Evolutionary conservation across 2,329 filamentous ascomycete species (phyloP).

Genomic region (Cadophora luteo-olivacea): DNA sequence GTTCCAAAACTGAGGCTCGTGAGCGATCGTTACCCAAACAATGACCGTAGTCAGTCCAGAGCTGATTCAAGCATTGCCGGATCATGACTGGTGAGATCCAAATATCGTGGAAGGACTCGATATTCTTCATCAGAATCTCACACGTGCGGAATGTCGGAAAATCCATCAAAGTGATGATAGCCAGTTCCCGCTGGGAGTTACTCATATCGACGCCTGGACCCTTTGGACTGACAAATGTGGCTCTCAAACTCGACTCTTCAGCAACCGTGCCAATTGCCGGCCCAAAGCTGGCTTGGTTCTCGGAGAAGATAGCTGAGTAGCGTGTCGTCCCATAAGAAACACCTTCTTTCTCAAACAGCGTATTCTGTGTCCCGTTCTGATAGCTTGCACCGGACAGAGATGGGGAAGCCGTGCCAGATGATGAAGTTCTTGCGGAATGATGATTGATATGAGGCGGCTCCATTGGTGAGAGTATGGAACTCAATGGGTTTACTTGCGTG

Average conservation of each 20-base stretch:
- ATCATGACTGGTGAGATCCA: conserved; percentile 23
- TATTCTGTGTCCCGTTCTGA: not conserved
- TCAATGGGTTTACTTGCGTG: not conserved
- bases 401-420: conserved; percentile 5
- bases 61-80: conserved; percentile 14
- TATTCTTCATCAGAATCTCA: conserved; percentile 14
- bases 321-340: conserved; percentile 19
- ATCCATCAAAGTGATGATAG: conserved; percentile 21
- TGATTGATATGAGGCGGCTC: not conserved
- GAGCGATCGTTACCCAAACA: conserved; percentile 16
- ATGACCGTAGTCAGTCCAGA: conserved; percentile 17
- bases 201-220: conserved; percentile 2
- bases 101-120: conserved; percentile 19
- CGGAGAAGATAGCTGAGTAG: conserved; percentile 21
- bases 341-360: conserved; percentile 20
- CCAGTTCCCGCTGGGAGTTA: conserved; percentile 20
- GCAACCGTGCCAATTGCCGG: conserved; percentile 3
- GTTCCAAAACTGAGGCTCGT: conserved; percentile 13
- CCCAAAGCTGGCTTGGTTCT: conserved; percentile 21
- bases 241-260: not conserved
- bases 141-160: conserved; percentile 24
- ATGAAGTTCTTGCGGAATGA: not conserved
- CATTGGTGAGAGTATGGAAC: not conserved
- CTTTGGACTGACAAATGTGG: conserved; percentile 3
- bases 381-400: not conserved